Conservation (phyloP, 108 stramenopile genomes). For the Poteriospumella lacustris region DNA sequence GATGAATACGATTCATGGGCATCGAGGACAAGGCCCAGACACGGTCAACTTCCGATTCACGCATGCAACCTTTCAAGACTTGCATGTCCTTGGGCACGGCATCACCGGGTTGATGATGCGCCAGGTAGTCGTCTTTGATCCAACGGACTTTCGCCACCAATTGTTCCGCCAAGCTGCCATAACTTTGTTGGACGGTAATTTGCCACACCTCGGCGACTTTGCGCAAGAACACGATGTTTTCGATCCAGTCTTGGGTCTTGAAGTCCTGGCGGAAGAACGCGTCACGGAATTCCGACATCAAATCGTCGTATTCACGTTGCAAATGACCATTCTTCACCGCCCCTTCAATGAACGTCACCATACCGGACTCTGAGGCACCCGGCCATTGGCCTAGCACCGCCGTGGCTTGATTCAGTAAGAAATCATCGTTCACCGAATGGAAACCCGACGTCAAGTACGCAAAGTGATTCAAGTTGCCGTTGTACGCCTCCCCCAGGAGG, state of each 20-base stretch:
- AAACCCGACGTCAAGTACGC: conserved; percentile 34
- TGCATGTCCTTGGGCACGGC: conserved; percentile 28
- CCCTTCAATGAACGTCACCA: conserved; percentile 14
- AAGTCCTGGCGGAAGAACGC: conserved; percentile 27
- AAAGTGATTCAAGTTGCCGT: conserved; percentile 25
- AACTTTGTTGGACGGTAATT: background rate
- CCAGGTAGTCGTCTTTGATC: conserved; percentile 4
- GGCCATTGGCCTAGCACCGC: background rate
- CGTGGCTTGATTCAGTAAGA: conserved; percentile 8
- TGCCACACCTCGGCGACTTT: conserved; percentile 30
- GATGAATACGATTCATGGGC: background rate
- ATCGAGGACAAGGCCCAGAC: conserved; percentile 33
- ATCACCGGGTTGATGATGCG: conserved; percentile 30
- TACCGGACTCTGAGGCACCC: too few relatives aligned
- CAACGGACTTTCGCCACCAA: background rate
- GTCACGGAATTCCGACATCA: conserved; percentile 20
- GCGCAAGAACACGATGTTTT: conserved; percentile 26
- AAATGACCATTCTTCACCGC: background rate
- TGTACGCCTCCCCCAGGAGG: background rate
- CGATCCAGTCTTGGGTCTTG: conserved; percentile 2
- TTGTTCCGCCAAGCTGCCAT: background rate
- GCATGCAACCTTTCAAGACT: conserved; percentile 31
- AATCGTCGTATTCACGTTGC: conserved; percentile 11
- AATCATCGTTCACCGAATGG: conserved; percentile 29
- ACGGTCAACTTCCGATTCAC: conserved; percentile 33